phyloP scores from a whole-genome alignment of 345 rosid genomes.

The Noccaea bulbosa region DNA sequence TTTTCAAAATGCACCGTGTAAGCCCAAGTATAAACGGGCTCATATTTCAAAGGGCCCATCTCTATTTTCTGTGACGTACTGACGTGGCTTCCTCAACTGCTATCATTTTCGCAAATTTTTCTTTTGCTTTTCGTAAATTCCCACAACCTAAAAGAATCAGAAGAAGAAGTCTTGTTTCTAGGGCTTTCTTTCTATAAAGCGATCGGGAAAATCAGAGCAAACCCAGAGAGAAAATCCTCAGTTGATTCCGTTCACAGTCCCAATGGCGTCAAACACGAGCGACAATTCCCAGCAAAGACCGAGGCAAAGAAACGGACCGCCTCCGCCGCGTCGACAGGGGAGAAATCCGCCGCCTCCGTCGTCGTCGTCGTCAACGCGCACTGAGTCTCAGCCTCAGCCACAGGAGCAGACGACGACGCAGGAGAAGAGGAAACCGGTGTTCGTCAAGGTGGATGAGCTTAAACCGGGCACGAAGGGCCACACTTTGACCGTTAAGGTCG shows the following conservation, averaged over 20 bases:
- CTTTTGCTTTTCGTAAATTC: no score
- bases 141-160: neutral
- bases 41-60: neutral
- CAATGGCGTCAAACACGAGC: conserved; percentile 43
- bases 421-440: conserved; percentile 70
- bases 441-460: conserved; percentile 65
- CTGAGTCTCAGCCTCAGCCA: conserved; percentile 29
- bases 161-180: conserved; percentile 12
- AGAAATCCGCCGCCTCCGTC: conserved; percentile 39
- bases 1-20: neutral
- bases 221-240: conserved; percentile 1
- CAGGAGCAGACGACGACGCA: conserved; percentile 26
- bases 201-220: conserved; percentile 1
- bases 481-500: conserved; percentile 63
- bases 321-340: conserved; percentile 38
- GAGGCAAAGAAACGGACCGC: conserved; percentile 40
- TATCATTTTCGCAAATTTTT: conserved; percentile 3
- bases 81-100: conserved; percentile 32
- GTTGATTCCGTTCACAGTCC: conserved; percentile 1
- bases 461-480: conserved; percentile 74
- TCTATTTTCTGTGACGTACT: conserved; percentile 9
- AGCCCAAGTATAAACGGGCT: neutral
- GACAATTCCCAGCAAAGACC: conserved; percentile 35
- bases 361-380: conserved; percentile 25
- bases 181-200: conserved; percentile 23